phyloP scores from a whole-genome alignment of 2,329 filamentous ascomycete genomes.

The Diaporthe capsici region DNA sequence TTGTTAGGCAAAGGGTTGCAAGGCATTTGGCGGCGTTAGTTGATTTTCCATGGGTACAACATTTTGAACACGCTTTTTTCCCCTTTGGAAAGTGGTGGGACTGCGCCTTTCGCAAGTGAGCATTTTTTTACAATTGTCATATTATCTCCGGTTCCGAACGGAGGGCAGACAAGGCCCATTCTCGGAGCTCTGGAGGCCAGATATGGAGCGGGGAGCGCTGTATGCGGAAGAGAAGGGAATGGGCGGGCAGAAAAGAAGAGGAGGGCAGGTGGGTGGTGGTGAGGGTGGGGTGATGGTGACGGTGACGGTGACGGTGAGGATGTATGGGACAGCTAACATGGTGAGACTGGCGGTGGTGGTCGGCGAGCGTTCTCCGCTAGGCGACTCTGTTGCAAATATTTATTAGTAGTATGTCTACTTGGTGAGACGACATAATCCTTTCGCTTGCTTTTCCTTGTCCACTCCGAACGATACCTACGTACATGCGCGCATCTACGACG shows the following conservation, averaged over 20 bases:
- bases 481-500: too few relatives aligned
- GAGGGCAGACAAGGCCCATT: slow-evolving; percentile 1
- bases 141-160: slow-evolving; percentile 5
- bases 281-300: not conserved
- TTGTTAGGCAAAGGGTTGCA: slow-evolving; percentile 33
- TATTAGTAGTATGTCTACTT: slow-evolving; percentile 34
- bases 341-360: slow-evolving; percentile 16
- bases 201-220: slow-evolving; percentile 22
- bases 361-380: not conserved
- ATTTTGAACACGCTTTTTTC: slow-evolving; percentile 19
- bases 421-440: slow-evolving; percentile 13
- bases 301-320: not conserved
- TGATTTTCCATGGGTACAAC: slow-evolving; percentile 30
- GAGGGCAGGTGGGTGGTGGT: not conserved
- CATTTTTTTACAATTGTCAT: slow-evolving; percentile 1
- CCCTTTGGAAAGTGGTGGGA: slow-evolving; percentile 18
- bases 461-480: not conserved
- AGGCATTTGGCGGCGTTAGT: slow-evolving; percentile 40
- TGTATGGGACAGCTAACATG: not conserved
- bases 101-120: slow-evolving; percentile 36
- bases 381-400: slow-evolving; percentile 25
- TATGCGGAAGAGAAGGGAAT: not conserved
- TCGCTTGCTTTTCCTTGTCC: slow-evolving; percentile 26
- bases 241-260: not conserved
- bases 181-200: slow-evolving; percentile 5